Evolutionary conservation across 768 basidiomycete species (phyloP).

Genomic region (Chalciporus sphaerocephalus): DNA sequence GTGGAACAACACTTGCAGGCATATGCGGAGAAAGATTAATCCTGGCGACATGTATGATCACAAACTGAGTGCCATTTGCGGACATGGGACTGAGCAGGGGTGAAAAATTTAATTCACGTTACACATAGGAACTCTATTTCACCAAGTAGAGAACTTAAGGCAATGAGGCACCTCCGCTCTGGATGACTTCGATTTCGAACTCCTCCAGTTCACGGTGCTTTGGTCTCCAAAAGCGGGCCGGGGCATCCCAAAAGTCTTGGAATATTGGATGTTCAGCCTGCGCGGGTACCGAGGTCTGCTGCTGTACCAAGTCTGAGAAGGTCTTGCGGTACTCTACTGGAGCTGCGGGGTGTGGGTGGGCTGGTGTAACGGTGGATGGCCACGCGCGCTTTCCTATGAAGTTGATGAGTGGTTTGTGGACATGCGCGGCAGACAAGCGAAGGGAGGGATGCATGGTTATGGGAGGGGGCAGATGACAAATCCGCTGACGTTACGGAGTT

Average conservation of each 20-base stretch:
- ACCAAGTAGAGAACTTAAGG: constrained; percentile 20
- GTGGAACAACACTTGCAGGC: constrained; percentile 78
- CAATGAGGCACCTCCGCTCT: constrained; percentile 67
- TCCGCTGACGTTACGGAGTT: not conserved
- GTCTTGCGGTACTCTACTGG: constrained; percentile 54
- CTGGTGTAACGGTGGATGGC: constrained; percentile 38
- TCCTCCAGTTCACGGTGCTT: constrained; percentile 46
- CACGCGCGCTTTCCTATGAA: constrained; percentile 58
- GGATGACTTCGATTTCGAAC: constrained; percentile 60
- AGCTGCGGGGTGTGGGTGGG: constrained; percentile 61
- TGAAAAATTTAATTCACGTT: constrained; percentile 9
- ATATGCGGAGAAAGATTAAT: constrained; percentile 85
- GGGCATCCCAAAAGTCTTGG: constrained; percentile 65
- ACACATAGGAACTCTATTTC: constrained; percentile 1
- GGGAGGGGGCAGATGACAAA: not conserved
- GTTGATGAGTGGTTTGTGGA: constrained; percentile 56
- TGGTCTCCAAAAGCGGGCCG: constrained; percentile 53
- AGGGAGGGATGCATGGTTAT: constrained; percentile 34
- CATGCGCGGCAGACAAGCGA: constrained; percentile 36
- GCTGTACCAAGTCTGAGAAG: constrained; percentile 44
- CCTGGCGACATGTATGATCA: constrained; percentile 1
- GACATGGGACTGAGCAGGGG: not conserved
- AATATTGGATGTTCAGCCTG: constrained; percentile 22
- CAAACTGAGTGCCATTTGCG: not conserved
- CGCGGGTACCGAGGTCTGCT: constrained; percentile 26